Percentiles rank a stretch among this genome's conserved stretches.
These are phyloP conservation scores for Claviceps digitariae DNA, from an alignment of 2,329 filamentous ascomycete species.

Conservation along the genomic window DNA sequence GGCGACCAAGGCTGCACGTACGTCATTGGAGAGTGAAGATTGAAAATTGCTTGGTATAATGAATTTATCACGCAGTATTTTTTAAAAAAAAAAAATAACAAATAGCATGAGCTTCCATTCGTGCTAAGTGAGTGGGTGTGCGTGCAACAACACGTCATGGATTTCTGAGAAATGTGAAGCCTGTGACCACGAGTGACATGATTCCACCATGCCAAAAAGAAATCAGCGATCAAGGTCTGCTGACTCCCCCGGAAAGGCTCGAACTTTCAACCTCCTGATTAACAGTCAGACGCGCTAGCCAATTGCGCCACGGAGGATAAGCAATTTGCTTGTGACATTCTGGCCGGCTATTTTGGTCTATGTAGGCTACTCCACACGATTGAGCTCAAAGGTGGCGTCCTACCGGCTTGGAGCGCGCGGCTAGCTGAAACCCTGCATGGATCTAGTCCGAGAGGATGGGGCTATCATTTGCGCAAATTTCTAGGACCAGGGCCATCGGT, in stretches of 20 bases:
- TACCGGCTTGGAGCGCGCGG: no score
- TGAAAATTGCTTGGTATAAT: no score
- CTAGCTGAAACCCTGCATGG: not conserved
- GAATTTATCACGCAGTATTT: no score
- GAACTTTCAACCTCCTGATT: conserved; percentile 19
- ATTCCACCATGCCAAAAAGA: not conserved
- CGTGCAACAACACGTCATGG: no score
- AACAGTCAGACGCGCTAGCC: conserved; percentile 50
- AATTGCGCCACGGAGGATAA: conserved; percentile 30
- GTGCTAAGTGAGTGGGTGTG: no score
- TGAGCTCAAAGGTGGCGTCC: not conserved
- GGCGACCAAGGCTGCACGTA: conserved; percentile 53
- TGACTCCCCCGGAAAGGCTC: not conserved
- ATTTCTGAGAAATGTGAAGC: no score
- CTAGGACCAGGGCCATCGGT: not conserved
- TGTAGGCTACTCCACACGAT: not conserved
- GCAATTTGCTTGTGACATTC: accelerated
- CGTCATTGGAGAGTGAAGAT: conserved; percentile 44
- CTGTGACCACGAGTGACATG: no score
- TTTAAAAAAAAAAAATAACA: not conserved
- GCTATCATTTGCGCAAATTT: no score
- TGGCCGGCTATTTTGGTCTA: accelerated
- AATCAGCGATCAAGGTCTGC: not conserved
- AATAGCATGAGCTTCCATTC: no score
- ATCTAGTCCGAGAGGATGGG: no score